phyloP scores from a whole-genome alignment of 2,329 filamentous ascomycete genomes.

The Biscogniauxia sp. region DNA sequence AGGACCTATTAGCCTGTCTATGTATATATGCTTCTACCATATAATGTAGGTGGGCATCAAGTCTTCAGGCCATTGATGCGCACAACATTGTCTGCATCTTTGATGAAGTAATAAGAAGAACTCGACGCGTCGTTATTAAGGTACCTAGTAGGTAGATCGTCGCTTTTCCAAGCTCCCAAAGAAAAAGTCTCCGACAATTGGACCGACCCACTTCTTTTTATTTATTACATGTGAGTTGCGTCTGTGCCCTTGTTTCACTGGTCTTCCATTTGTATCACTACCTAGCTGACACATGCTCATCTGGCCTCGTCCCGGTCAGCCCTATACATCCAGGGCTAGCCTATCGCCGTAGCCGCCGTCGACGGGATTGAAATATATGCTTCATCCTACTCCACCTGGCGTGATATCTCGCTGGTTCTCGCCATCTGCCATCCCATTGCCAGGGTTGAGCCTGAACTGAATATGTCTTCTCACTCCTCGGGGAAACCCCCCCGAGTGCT shows the following conservation, averaged over 20 bases:
- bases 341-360: background rate
- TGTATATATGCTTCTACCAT: background rate
- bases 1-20: background rate
- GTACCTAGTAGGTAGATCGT: background rate
- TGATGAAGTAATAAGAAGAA: too few species aligned
- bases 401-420: background rate
- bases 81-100: too few species aligned
- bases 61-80: background rate
- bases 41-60: too few species aligned
- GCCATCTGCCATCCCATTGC: constrained; percentile 3
- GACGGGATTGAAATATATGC: background rate
- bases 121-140: too few species aligned
- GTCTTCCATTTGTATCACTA: background rate
- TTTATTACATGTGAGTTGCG: background rate
- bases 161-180: background rate
- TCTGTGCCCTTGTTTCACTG: background rate
- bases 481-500: constrained; percentile 30
- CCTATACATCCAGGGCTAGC: background rate
- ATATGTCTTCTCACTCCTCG: constrained; percentile 25
- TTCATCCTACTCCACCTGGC: background rate
- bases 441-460: constrained; percentile 4
- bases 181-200: background rate
- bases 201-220: background rate
- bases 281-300: background rate
- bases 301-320: background rate